Percentiles rank a stretch among this genome's conserved stretches.
Conservation (phyloP, 768 basidiomycete species). For the Wakefieldia striispora region DNA sequence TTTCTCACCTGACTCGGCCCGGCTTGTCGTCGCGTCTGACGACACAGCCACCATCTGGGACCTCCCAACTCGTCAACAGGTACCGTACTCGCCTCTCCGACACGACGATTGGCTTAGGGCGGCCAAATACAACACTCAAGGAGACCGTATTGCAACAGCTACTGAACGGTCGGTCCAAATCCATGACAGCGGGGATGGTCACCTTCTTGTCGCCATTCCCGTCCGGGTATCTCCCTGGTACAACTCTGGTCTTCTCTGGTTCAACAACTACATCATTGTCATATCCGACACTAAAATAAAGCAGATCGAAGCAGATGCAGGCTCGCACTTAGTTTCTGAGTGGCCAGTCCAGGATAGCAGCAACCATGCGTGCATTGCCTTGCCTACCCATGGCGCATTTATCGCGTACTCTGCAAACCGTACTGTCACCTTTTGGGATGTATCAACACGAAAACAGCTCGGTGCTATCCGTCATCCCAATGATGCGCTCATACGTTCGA, state of each 20-base stretch:
- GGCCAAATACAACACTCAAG: neutral
- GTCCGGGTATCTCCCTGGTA: neutral
- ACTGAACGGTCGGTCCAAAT: neutral
- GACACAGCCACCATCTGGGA: no score
- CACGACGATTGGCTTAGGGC: neutral
- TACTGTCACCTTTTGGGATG: neutral
- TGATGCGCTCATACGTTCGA: neutral
- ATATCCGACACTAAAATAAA: neutral
- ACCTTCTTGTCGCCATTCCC: neutral
- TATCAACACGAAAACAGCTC: neutral
- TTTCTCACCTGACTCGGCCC: no score
- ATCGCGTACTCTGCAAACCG: neutral
- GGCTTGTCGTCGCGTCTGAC: no score
- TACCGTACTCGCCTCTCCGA: neutral
- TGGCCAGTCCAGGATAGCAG: neutral
- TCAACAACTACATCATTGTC: neutral
- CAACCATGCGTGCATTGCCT: neutral
- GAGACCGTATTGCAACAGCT: constrained; percentile 6
- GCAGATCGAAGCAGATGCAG: neutral
- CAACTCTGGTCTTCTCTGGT: constrained; percentile 6
- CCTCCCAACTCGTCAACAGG: no score
- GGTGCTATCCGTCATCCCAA: neutral
- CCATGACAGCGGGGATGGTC: neutral
- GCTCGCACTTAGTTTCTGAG: neutral
- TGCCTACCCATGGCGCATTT: neutral